Conservation (phyloP, 805 yeast genomes). For the Schwanniomyces sp. region DNA sequence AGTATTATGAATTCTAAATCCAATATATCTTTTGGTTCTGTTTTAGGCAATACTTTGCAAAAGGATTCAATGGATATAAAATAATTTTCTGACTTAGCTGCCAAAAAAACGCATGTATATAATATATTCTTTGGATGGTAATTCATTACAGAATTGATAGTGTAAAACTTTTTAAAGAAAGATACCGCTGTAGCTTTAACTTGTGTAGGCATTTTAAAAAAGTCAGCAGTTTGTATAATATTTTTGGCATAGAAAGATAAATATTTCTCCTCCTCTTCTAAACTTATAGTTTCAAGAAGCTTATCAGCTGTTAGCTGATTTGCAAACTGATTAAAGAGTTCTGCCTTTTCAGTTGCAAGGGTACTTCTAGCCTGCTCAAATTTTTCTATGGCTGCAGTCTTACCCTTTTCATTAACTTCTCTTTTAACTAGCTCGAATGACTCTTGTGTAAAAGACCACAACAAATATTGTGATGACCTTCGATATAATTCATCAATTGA, state of each 20-base stretch:
- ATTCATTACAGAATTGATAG: conserved; percentile 81
- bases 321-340: conserved; percentile 28
- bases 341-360: conserved; percentile 19
- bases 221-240: conserved; percentile 66
- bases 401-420: conserved; percentile 58
- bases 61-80: conserved; percentile 84
- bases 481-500: conserved; percentile 87
- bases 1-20: conserved; percentile 78
- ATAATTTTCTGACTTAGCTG: conserved; percentile 90
- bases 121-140: conserved; percentile 82
- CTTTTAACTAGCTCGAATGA: conserved; percentile 51
- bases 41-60: conserved; percentile 65
- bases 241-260: conserved; percentile 72
- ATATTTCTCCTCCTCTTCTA: conserved; percentile 69
- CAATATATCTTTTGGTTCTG: conserved; percentile 65
- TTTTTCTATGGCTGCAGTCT: conserved; percentile 27
- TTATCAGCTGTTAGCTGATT: conserved; percentile 28
- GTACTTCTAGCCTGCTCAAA: conserved; percentile 22
- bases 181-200: conserved; percentile 84
- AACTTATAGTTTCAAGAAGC: conserved; percentile 47
- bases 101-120: conserved; percentile 73
- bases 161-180: conserved; percentile 77
- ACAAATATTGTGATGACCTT: conserved; percentile 75
- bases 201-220: conserved; percentile 82
- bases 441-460: conserved; percentile 79